Conservation (phyloP, 1,284 basidiomycete genomes). For the Fomitopsis schrenkii region DNA sequence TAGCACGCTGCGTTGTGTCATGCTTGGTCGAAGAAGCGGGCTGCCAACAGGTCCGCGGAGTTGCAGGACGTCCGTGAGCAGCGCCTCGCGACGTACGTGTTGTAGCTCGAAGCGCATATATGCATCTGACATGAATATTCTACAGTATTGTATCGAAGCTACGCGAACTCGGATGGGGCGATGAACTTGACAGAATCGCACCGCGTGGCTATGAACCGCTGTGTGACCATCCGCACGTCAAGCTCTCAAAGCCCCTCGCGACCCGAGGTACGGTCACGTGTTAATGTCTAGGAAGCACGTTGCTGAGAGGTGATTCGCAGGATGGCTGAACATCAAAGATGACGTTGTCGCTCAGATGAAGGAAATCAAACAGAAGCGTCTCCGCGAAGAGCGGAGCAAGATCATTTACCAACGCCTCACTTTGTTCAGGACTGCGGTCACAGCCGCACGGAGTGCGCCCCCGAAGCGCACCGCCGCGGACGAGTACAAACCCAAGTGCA, state of each 20-base stretch:
- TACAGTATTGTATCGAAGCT: neutral
- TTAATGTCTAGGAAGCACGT: too few species aligned
- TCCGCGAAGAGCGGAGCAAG: neutral
- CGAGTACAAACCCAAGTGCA: neutral
- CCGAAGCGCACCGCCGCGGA: slow-evolving; percentile 1
- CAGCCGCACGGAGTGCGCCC: neutral
- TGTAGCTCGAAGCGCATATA: neutral
- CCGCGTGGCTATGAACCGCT: neutral
- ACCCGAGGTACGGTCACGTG: neutral
- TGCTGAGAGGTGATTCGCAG: neutral
- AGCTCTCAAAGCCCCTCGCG: neutral
- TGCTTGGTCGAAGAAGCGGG: neutral
- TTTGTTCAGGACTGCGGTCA: neutral
- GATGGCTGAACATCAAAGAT: neutral
- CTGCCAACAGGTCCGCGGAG: neutral
- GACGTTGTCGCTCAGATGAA: neutral
- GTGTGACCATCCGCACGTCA: neutral
- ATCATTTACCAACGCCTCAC: neutral
- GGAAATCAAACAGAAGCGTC: neutral
- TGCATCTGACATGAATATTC: too few species aligned
- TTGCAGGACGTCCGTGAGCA: neutral
- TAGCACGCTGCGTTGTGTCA: neutral
- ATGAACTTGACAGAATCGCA: neutral
- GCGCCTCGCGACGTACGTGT: neutral
- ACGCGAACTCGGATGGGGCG: neutral